Evolutionary conservation across 2,329 filamentous ascomycete species (phyloP), one percentile per base, ranked within the genome.

Genomic region (Claviceps sp.): DNA sequence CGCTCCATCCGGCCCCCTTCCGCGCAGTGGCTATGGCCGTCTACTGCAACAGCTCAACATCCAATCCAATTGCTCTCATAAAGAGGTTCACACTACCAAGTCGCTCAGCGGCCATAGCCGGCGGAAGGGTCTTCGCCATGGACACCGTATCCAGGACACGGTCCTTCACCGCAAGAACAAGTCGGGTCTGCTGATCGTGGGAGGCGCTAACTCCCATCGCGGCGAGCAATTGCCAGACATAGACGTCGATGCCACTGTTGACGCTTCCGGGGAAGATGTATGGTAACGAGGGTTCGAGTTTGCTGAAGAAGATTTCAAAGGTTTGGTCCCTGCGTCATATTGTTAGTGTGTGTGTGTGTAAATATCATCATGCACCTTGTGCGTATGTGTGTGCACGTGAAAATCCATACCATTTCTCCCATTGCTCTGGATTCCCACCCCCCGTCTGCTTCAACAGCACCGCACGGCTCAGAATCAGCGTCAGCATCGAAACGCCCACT

Each of bases 41-140:
- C 29, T 29, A 71, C 60, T 69, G 67, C 55, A 82, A 68, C 49
- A 84, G 69, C 60, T 96, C 93, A 49, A 98, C 93, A 71, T 98
- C 93, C 64, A 98, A 77, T n/a, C 93, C 93, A 68, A 98, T 96
- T 52, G 91, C 93, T 62, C 89, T 85, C 90, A 98, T 96, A 68
- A 98, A 98, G 52, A 98, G 72, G 66, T 98, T 98, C 59, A 98
- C 93, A 63, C 95, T 95, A 53, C 85, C 84, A 53, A 95, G 74
- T 54, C 91, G 83, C 64, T 88, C 83, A 54, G 82, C 82, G 13
- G 86, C 83, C 82, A 97, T 88, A 52, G 93, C 86, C 16, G 83
- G 77, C 17, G 93, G 91, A 37, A 98, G 75, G 1, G 88, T 91
- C 76, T 95, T 96, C 61, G 88, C 85, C 50, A 95, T 80, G 34